Base-by-base conservation (phyloP, 2,329 filamentous ascomycete genomes). In the Aspergillus fischeri region DNA sequence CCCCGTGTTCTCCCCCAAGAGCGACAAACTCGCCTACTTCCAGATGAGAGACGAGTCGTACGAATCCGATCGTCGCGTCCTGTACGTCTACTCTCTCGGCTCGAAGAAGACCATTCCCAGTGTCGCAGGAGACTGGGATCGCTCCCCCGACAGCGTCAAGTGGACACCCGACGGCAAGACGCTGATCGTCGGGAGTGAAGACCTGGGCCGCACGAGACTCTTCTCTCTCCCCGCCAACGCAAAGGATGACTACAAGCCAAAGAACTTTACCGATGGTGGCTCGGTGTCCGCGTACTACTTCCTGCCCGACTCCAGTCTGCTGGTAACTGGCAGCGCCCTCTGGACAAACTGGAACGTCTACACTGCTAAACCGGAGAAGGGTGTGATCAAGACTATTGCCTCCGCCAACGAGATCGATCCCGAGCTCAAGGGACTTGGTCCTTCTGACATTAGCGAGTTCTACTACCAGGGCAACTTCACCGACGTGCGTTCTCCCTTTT, bases 1-100 rank as follows among this genome's bases (percentile, higher is more conserved):
- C 80, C 91, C 92, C 0, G 81, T 83, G 0, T 96, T 95, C 74
- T 92, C 90, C 3, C 85, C 85, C 3, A 82, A 88, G 66, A 90
- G 90, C 9, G 83, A 80, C 38, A 82, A 83, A 58, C 78, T 93
- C 27, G 90, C 85, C 1, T 96, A 95, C 70, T 80, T 90, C 29
- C 85, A 89, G 60, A 96, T 95, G 92, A 82, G 83, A 61, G 82
- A 82, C 55, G 80, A 84, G 52, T 85, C 88, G 58, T 96, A 96
- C 70, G 92, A 97, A 73, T 84, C 88, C 17, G 91, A 96, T 76
- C 89, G 89, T 71, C 75, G 75, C 48, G 73, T 74, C 3, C 67
- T 80, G 49, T 81, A 80, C 58, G 67, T 78, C 45, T 71, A 76
- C 48, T 67, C 68, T 14, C 57, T 75, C 51, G 66, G 67, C 56